Evolutionary conservation across 306 rosid genomes (phyloP).

Genomic region (Quercus gilva): DNA sequence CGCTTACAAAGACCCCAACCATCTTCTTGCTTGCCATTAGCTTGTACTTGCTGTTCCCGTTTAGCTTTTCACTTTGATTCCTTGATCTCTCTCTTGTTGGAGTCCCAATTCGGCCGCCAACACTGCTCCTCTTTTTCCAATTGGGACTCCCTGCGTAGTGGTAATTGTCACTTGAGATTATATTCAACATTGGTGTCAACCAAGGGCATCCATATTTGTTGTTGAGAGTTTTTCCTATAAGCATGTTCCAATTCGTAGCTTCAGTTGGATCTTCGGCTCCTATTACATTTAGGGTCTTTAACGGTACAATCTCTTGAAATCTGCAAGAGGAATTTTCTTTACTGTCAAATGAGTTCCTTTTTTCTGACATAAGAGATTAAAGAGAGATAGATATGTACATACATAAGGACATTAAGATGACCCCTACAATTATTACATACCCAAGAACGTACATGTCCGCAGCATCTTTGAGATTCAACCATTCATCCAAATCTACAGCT

Average conservation of each 20-base stretch:
- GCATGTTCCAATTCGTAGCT: constrained; percentile 78
- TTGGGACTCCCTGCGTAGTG: constrained; percentile 15
- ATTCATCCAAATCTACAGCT: constrained; percentile 83
- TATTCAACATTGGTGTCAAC: constrained; percentile 45
- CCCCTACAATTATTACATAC: constrained; percentile 33
- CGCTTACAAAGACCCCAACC: constrained; percentile 91
- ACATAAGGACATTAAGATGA: background rate
- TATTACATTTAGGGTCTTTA: constrained; percentile 69
- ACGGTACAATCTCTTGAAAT: constrained; percentile 91
- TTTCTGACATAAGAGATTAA: background rate
- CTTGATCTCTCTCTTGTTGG: constrained; percentile 21
- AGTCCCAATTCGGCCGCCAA: constrained; percentile 10
- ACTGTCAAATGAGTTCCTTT: background rate
- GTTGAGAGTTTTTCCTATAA: constrained; percentile 69
- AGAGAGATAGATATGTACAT: background rate
- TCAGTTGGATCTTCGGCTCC: constrained; percentile 78
- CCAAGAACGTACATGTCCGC: constrained; percentile 94
- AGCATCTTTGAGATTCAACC: constrained; percentile 78
- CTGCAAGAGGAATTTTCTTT: constrained; percentile 32
- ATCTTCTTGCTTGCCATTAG: constrained; percentile 83
- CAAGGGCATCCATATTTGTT: constrained; percentile 47
- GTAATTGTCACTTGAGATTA: constrained; percentile 35
- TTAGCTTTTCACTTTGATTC: constrained; percentile 4
- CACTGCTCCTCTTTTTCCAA: constrained; percentile 12
- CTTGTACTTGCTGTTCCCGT: constrained; percentile 40